phyloP scores from a whole-genome alignment of 148 eudicot species.

The Cornus controversa region DNA sequence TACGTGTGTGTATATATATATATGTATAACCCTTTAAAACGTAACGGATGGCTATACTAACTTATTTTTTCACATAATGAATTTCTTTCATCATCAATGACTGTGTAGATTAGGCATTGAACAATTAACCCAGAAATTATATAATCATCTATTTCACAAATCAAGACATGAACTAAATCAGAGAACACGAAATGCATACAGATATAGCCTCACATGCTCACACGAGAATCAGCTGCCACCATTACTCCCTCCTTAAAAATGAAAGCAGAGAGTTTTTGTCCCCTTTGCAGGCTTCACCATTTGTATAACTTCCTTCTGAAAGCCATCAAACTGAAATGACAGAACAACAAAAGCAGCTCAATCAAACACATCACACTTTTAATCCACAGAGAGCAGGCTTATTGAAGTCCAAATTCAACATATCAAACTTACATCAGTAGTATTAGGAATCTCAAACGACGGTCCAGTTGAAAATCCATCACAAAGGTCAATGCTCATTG shows the following conservation, averaged over 20 bases:
- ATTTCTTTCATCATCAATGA: too few relatives aligned
- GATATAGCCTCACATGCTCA: constrained; percentile 99
- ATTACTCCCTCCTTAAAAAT: constrained; percentile 93
- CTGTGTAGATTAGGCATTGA: too few relatives aligned
- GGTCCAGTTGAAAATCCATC: constrained; percentile 58
- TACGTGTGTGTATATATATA: too few relatives aligned
- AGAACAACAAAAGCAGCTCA: background rate
- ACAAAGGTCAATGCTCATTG: constrained; percentile 25
- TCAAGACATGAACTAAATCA: background rate
- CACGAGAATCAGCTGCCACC: constrained; percentile 98
- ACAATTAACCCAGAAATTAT: background rate
- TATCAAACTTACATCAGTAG: constrained; percentile 51
- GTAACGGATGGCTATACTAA: background rate
- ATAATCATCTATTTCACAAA: background rate
- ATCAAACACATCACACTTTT: background rate
- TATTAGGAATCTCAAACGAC: constrained; percentile 67
- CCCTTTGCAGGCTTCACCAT: constrained; percentile 98
- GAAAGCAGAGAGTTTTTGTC: constrained; percentile 87
- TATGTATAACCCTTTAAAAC: too few relatives aligned
- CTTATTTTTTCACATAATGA: too few relatives aligned
- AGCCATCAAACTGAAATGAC: constrained; percentile 70
- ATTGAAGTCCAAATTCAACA: background rate
- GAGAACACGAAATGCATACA: constrained; percentile 41
- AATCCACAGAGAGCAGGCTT: background rate
- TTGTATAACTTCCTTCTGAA: constrained; percentile 79